phyloP scores from a whole-genome alignment of 2,329 filamentous ascomycete genomes.

The Alternaria sp. region DNA sequence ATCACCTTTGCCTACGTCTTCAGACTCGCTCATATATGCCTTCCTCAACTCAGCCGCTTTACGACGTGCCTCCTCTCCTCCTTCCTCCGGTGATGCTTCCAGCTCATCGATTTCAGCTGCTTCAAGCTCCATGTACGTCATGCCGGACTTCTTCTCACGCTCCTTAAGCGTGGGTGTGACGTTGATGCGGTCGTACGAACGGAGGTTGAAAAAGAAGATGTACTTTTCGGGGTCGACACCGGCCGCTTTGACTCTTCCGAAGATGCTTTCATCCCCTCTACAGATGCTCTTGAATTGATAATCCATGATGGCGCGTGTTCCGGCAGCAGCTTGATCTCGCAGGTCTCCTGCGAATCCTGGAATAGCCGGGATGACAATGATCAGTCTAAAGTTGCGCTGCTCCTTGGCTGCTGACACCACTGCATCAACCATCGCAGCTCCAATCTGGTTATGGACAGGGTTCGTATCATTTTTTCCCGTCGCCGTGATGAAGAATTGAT shows the following conservation, averaged over 20 bases:
- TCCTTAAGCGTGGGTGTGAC: slow-evolving; percentile 77
- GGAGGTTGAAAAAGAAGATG: slow-evolving; percentile 93
- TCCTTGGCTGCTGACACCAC: slow-evolving; percentile 83
- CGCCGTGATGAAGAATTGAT: slow-evolving; percentile 92
- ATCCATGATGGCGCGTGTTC: slow-evolving; percentile 93
- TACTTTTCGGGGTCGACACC: slow-evolving; percentile 81
- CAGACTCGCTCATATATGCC: slow-evolving; percentile 55
- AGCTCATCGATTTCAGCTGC: slow-evolving; percentile 88
- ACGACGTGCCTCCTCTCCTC: slow-evolving; percentile 52
- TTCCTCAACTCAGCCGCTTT: slow-evolving; percentile 57
- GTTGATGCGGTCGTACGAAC: slow-evolving; percentile 92
- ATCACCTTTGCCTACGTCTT: slow-evolving; percentile 51
- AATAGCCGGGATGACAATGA: slow-evolving; percentile 88
- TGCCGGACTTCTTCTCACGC: slow-evolving; percentile 81
- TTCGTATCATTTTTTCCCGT: slow-evolving; percentile 82
- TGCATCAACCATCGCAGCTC: slow-evolving; percentile 88
- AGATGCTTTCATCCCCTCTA: slow-evolving; percentile 90
- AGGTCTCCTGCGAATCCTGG: slow-evolving; percentile 95
- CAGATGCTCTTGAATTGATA: slow-evolving; percentile 98
- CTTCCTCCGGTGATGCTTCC: slow-evolving; percentile 63
- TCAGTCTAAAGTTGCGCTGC: slow-evolving; percentile 86
- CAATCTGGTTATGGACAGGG: slow-evolving; percentile 88
- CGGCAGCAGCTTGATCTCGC: slow-evolving; percentile 80
- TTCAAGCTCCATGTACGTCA: slow-evolving; percentile 87
- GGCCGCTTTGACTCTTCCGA: slow-evolving; percentile 75